Conservation (phyloP, 163 green algal species). For the Trebouxiophyceae sp. region DNA sequence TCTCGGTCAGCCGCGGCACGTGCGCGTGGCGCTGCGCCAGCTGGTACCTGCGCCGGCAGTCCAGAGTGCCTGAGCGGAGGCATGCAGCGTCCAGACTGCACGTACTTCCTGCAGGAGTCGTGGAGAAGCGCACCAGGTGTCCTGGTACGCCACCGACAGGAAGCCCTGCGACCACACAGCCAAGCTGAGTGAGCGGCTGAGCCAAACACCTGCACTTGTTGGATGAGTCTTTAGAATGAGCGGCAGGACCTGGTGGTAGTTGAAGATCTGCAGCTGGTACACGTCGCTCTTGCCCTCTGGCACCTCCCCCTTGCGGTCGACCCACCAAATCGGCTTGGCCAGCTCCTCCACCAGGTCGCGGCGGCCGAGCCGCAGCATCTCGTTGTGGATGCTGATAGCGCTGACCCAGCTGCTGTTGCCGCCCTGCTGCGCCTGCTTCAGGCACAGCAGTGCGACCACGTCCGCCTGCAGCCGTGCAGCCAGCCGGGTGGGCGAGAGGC, state of each 20-base stretch:
- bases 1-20: conserved; percentile 51
- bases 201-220: too few relatives aligned
- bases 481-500: conserved; percentile 13
- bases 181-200: too few relatives aligned
- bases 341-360: conserved; percentile 44
- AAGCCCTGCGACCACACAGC: too few relatives aligned
- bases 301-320: conserved; percentile 79
- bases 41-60: too few relatives aligned
- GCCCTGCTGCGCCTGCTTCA: conserved; percentile 49
- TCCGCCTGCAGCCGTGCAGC: conserved; percentile 12
- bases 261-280: conserved; percentile 71
- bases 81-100: conserved; percentile 44
- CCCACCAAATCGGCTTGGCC: conserved; percentile 33
- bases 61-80: conserved; percentile 29
- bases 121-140: conserved; percentile 30
- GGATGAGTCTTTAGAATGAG: too few relatives aligned
- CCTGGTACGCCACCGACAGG: conserved; percentile 38
- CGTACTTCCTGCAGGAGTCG: conserved; percentile 8
- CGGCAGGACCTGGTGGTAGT: conserved; percentile 30
- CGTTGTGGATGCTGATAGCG: conserved; percentile 62
- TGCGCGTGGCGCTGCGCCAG: conserved; percentile 58
- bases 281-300: conserved; percentile 56
- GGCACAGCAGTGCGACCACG: conserved; percentile 55
- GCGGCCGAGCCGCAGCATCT: conserved; percentile 45
- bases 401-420: conserved; percentile 51